phyloP scores from a whole-genome alignment of 805 yeast species.

The Lipomyces orientalis region DNA sequence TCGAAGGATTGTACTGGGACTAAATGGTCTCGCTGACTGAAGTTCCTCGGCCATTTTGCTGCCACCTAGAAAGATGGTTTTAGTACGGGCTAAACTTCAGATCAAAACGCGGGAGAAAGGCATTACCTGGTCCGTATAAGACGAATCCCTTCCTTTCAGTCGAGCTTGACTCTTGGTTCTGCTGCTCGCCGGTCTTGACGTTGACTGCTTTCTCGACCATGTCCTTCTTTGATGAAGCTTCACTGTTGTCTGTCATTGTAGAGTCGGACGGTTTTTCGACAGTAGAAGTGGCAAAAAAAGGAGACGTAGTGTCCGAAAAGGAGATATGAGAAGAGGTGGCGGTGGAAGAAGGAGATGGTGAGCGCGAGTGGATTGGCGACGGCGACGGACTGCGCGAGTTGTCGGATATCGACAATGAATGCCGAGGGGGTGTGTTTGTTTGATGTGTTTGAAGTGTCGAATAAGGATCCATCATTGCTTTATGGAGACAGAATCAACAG shows the following conservation, averaged over 20 bases:
- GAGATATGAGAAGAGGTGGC: constrained; percentile 4
- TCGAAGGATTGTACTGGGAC: constrained; percentile 3
- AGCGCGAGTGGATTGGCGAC: neutral
- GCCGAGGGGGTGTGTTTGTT: neutral
- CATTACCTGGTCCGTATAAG: constrained; percentile 28
- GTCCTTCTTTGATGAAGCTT: neutral
- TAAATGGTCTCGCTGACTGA: constrained; percentile 1
- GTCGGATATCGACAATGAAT: neutral
- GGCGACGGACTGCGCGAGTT: neutral
- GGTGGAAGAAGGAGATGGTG: constrained; percentile 5
- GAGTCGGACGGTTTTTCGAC: neutral
- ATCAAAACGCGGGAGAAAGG: neutral
- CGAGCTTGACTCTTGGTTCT: neutral
- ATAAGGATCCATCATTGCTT: neutral
- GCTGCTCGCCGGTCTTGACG: neutral
- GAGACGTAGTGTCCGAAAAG: neutral
- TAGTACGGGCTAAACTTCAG: neutral
- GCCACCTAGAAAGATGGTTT: neutral
- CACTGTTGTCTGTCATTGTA: neutral
- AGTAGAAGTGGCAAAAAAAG: neutral
- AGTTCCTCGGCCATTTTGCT: constrained; percentile 12
- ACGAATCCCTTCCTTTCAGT: constrained; percentile 11
- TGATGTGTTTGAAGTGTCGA: neutral
- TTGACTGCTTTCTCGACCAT: neutral
- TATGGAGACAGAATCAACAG: neutral